phyloP scores from a whole-genome alignment of 768 basidiomycete genomes.

The Gymnopilus junonius region DNA sequence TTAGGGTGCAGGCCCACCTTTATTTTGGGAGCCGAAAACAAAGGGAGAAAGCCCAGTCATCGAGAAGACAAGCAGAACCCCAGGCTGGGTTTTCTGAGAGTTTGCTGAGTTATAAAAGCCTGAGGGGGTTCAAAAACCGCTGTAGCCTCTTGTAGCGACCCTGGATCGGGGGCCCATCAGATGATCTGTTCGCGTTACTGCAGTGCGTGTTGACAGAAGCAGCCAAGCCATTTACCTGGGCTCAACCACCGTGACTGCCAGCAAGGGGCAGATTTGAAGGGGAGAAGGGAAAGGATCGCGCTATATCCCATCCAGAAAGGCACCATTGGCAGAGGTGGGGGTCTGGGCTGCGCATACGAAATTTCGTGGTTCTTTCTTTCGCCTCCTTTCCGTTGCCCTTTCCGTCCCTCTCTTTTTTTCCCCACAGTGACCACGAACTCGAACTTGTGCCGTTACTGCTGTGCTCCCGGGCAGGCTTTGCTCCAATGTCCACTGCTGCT shows the following conservation, averaged over 20 bases:
- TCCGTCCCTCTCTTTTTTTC: background rate
- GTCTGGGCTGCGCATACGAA: background rate
- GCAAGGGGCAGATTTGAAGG: no score
- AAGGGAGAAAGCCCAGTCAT: no score
- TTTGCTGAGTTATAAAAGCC: conserved; percentile 2
- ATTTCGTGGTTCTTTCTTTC: background rate
- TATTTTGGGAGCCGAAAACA: no score
- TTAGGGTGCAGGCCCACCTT: no score
- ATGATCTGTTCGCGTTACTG: background rate
- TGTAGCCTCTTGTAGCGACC: background rate
- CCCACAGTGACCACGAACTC: background rate
- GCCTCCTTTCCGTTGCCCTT: background rate
- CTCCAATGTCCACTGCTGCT: conserved; percentile 4
- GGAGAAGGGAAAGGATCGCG: background rate
- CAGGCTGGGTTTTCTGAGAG: background rate
- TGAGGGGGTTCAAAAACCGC: background rate
- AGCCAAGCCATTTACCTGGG: conserved; percentile 1
- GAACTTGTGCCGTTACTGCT: background rate
- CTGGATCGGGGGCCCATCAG: background rate
- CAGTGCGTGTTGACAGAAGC: background rate
- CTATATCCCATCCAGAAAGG: background rate
- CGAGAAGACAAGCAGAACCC: no score
- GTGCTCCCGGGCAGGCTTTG: background rate
- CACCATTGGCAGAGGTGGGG: conserved; percentile 7
- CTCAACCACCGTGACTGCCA: background rate